phyloP scores from a whole-genome alignment of 768 basidiomycete species.

The Lactarius quietus region DNA sequence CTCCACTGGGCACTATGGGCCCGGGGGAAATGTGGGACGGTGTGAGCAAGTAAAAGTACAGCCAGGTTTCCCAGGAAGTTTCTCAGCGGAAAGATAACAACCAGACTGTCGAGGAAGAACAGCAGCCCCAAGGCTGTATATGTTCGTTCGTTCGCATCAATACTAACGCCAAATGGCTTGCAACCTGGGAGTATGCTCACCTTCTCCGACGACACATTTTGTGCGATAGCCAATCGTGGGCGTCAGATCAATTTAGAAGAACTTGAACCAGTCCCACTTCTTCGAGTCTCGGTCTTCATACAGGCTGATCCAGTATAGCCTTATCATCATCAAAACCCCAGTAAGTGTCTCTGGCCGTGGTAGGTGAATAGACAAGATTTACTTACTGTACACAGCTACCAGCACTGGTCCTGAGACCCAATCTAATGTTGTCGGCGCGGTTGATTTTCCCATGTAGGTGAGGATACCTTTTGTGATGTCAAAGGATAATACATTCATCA shows the following conservation, averaged over 20 bases:
- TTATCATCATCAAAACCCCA: not conserved
- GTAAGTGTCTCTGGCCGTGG: not conserved
- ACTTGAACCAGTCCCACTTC: no score
- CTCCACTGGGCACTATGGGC: constrained; percentile 1
- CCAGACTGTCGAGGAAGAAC: no score
- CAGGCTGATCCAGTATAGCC: no score
- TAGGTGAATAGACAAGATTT: not conserved
- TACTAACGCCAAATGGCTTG: no score
- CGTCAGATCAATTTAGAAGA: no score
- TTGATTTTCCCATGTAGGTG: constrained; percentile 2
- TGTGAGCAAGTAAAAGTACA: no score
- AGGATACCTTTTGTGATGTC: constrained; percentile 3
- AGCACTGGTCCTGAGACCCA: constrained; percentile 2
- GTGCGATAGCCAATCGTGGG: no score
- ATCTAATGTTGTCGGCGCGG: constrained; percentile 5
- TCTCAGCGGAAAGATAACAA: no score
- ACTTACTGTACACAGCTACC: constrained; percentile 4
- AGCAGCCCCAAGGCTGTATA: no score
- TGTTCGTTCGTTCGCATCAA: no score
- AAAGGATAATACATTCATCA: not conserved
- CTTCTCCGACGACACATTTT: no score
- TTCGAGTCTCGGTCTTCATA: not conserved
- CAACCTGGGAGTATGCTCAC: not conserved
- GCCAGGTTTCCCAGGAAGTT: no score
- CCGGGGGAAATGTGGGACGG: not conserved